phyloP scores from a whole-genome alignment of 2,329 filamentous ascomycete species.

The Fusarium equiseti region DNA sequence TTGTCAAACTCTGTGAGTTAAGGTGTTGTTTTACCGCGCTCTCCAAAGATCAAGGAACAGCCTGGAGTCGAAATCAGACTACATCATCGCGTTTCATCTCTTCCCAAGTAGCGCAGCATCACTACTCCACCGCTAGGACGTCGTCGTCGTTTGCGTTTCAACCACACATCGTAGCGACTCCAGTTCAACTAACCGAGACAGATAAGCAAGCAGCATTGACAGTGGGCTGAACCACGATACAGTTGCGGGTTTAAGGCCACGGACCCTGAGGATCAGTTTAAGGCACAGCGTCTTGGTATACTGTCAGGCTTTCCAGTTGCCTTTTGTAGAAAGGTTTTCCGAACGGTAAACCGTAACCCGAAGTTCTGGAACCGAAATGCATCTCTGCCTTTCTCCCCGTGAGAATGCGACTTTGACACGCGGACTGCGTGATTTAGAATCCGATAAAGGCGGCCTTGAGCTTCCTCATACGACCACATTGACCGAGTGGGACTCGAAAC shows the following conservation, averaged over 20 bases:
- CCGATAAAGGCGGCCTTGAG: slow-evolving; percentile 10
- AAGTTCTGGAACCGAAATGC: slow-evolving; percentile 26
- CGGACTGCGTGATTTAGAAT: slow-evolving; percentile 17
- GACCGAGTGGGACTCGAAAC: slow-evolving; percentile 24
- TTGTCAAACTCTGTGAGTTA: not conserved
- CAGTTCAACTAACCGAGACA: slow-evolving; percentile 8
- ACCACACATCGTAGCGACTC: slow-evolving; percentile 14
- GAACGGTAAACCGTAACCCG: slow-evolving; percentile 23
- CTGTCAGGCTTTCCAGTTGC: slow-evolving; percentile 12
- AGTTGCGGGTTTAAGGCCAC: not conserved
- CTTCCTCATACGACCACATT: slow-evolving; percentile 40
- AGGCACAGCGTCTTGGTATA: not conserved
- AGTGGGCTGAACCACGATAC: not conserved
- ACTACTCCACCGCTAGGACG: not conserved
- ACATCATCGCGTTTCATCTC: slow-evolving; percentile 28
- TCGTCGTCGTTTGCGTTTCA: slow-evolving; percentile 18
- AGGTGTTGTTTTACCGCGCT: not conserved
- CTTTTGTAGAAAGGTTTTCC: slow-evolving; percentile 20
- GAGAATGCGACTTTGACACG: slow-evolving; percentile 11
- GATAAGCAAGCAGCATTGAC: slow-evolving; percentile 12
- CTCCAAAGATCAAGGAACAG: not conserved
- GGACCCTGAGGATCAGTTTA: slow-evolving; percentile 16
- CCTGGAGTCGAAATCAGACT: slow-evolving; percentile 5
- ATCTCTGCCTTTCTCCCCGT: not conserved
- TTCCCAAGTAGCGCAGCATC: slow-evolving; percentile 1